Conservation (phyloP, 306 rosid species). For the Lablab purpureus region DNA sequence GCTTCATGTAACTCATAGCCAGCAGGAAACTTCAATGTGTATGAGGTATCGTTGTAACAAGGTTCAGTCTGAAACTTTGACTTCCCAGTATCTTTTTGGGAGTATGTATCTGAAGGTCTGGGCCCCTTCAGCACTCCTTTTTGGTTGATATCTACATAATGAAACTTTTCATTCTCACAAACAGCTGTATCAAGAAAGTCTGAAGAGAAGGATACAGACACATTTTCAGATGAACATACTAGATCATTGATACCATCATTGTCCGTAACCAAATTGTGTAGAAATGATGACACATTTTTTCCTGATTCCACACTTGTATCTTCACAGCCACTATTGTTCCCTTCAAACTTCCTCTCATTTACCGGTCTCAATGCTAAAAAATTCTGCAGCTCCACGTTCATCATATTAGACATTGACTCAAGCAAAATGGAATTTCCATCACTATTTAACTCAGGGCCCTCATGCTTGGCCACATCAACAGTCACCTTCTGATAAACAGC, state of each 20-base stretch:
- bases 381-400: slow-evolving; percentile 55
- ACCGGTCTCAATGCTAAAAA: slow-evolving; percentile 50
- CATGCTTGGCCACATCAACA: slow-evolving; percentile 62
- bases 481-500: slow-evolving; percentile 56
- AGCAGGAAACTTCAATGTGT: slow-evolving; percentile 79
- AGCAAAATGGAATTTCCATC: slow-evolving; percentile 53
- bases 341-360: slow-evolving; percentile 55
- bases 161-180: slow-evolving; percentile 53
- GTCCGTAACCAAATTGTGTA: slow-evolving; percentile 44
- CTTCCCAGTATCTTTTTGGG: slow-evolving; percentile 49
- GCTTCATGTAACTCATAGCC: slow-evolving; percentile 97
- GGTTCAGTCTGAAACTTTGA: slow-evolving; percentile 45
- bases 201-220: slow-evolving; percentile 58
- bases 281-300: slow-evolving; percentile 43
- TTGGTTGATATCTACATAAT: slow-evolving; percentile 43
- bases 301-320: slow-evolving; percentile 49
- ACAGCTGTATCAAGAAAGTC: slow-evolving; percentile 54
- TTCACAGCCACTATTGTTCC: slow-evolving; percentile 61
- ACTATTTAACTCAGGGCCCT: slow-evolving; percentile 56
- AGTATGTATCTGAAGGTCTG: slow-evolving; percentile 53
- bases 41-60: slow-evolving; percentile 51
- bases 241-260: slow-evolving; percentile 37
- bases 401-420: slow-evolving; percentile 54
- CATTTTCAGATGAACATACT: slow-evolving; percentile 51
- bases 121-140: slow-evolving; percentile 47